Base-by-base conservation (phyloP, 345 rosid species). In the Hirschfeldia incana region DNA sequence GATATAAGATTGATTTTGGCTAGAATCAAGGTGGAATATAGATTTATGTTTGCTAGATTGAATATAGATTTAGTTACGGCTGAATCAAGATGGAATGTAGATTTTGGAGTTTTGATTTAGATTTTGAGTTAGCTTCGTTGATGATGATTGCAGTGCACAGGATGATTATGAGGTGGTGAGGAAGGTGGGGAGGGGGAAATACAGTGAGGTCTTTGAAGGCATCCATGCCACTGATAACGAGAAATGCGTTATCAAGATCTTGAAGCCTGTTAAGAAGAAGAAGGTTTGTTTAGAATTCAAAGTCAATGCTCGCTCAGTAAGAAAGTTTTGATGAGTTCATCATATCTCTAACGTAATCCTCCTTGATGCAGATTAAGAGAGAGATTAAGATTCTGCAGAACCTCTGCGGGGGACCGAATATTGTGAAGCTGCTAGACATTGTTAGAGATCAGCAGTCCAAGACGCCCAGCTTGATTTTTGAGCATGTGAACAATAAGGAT, bases 211-310 rank as follows among this genome's bases (percentile, higher is more conserved):
- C 15, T 93, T 95, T 55, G 99, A 95, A 78, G 97, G 99, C 1
- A 84, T 95, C 26, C 97, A 93, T 75, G 87, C 92, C 71, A 89
- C 91, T 0, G 87, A 93, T 80, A 86, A 80, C 21, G 94, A 95
- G 84, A 93, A 95, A 69, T 93, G 99, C 36, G 69, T 95, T 69
- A 90, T 95, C 81, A 95, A 95, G 92, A 95, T 95, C 76, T 91
- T 95, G 72, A 93, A 95, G 81, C 99, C 98, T 12, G 99, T 93
- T 72, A 93, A 93, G 89, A 95, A 95, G 93, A 95, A 95, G 87
- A 95, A 95, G 97, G 99, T 90, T 69, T 70, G 86, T 33, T 30
- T 29, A 29, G 32, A 29, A 29, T 4, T 33, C 36, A 1, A 33
- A 33, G 7, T 33, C 7, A 33, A 33, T 33, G 3, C 32, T 29